Conservation (phyloP, 768 basidiomycete species). For the Brasilioporus rufonigricans region DNA sequence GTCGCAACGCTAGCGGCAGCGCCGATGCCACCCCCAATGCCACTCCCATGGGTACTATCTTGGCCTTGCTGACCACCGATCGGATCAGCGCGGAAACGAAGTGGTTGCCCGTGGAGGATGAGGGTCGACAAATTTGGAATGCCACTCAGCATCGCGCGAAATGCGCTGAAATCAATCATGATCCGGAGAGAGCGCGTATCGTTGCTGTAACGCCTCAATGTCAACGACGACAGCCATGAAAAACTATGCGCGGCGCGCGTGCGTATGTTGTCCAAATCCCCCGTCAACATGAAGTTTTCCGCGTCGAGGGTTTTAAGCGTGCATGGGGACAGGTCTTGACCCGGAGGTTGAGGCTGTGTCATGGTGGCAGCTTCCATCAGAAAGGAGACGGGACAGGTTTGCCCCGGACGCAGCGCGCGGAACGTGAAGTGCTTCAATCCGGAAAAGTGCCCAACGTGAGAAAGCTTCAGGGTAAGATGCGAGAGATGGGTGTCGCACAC, state of each 20-base stretch:
- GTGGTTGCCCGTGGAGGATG: conserved; percentile 27
- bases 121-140: conserved; percentile 27
- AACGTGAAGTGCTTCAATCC: conserved; percentile 29
- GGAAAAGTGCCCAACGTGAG: conserved; percentile 16
- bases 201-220: conserved; percentile 28
- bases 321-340: conserved; percentile 5
- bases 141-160: conserved; percentile 22
- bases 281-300: conserved; percentile 27
- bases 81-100: conserved; percentile 24
- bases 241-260: conserved; percentile 17
- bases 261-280: conserved; percentile 17
- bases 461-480: conserved; percentile 28
- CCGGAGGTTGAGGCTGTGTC: not conserved
- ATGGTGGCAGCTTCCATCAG: conserved; percentile 15
- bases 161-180: conserved; percentile 28
- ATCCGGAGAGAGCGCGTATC: conserved; percentile 27
- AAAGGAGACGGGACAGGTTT: conserved; percentile 28
- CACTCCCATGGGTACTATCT: not conserved
- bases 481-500: conserved; percentile 31
- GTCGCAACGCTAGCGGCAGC: not conserved
- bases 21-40: not conserved
- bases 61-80: conserved; percentile 5
- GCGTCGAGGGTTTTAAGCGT: conserved; percentile 28
- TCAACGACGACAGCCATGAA: conserved; percentile 23
- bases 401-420: conserved; percentile 30